Evolutionary conservation across 305 asterid species (phyloP).

Genomic region (Stenogyne calaminthoides): DNA sequence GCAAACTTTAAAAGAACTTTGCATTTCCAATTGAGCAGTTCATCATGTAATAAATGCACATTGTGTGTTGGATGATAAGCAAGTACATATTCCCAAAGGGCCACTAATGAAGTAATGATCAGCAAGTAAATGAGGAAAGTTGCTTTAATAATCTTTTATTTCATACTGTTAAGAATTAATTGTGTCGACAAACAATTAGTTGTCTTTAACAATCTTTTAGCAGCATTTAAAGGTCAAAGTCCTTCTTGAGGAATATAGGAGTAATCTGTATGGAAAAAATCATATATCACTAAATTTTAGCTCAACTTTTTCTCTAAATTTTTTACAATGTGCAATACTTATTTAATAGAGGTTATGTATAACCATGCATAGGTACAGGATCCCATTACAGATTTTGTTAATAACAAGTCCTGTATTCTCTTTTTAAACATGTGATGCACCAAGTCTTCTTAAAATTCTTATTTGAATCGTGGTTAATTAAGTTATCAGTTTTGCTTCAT

Average conservation of each 20-base stretch:
- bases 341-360: not conserved
- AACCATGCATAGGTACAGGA: not conserved
- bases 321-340: not conserved
- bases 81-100: not conserved
- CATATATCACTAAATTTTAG: conserved; percentile 1
- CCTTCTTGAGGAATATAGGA: not conserved
- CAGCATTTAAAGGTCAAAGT: conserved; percentile 1
- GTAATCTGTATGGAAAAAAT: not conserved
- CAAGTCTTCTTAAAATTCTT: not conserved
- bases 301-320: not conserved
- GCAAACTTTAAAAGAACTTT: not conserved
- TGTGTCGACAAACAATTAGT: not conserved
- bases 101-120: not conserved
- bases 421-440: not conserved
- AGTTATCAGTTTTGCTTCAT: not conserved
- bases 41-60: not conserved
- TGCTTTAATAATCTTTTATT: not conserved
- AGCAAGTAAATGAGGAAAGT: not conserved
- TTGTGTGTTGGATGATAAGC: not conserved
- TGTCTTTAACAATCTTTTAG: conserved; percentile 6
- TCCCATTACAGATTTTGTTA: not conserved
- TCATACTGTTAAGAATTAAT: not conserved
- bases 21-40: not conserved
- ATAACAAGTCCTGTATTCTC: not conserved
- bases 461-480: not conserved